Conservation (phyloP, 1,139 yeast species). For the Debaryomyces fabryi region DNA sequence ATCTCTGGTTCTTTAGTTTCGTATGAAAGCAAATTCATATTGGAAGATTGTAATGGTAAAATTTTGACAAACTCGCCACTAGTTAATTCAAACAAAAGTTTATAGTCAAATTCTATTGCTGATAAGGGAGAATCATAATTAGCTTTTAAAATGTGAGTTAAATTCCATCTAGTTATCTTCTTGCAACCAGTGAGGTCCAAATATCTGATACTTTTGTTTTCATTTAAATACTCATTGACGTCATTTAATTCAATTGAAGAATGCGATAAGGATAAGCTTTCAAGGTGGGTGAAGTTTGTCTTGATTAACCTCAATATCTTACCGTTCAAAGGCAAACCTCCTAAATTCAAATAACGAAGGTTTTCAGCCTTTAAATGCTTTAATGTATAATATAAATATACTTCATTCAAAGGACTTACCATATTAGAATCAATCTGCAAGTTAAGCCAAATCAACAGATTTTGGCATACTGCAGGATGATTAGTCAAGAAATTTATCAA, state of each 20-base stretch:
- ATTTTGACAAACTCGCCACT: conserved; percentile 40
- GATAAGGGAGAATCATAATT: conserved; percentile 30
- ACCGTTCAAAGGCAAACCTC: conserved; percentile 70
- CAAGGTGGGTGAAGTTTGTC: conserved; percentile 54
- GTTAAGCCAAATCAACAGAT: conserved; percentile 72
- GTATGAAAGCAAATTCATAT: conserved; percentile 20
- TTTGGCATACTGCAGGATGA: conserved; percentile 67
- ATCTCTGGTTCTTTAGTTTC: conserved; percentile 33
- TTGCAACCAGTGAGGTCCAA: conserved; percentile 47
- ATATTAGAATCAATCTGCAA: conserved; percentile 73
- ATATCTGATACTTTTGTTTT: conserved; percentile 27
- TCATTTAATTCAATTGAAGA: conserved; percentile 54
- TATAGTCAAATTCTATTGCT: conserved; percentile 47
- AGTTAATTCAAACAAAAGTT: conserved; percentile 42
- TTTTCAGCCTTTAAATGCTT: conserved; percentile 55
- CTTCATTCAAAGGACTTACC: conserved; percentile 61
- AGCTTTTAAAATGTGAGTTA: conserved; percentile 30
- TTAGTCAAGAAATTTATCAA: conserved; percentile 69
- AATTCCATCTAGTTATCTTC: conserved; percentile 28
- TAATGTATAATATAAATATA: conserved; percentile 59
- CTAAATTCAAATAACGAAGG: conserved; percentile 63
- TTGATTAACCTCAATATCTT: conserved; percentile 59
- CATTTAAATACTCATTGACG: conserved; percentile 50
- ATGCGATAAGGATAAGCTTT: conserved; percentile 65
- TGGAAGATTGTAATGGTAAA: conserved; percentile 31